These are phyloP conservation scores for Murraya koenigii DNA, from an alignment of 345 rosid species.

Conservation along the genomic window DNA sequence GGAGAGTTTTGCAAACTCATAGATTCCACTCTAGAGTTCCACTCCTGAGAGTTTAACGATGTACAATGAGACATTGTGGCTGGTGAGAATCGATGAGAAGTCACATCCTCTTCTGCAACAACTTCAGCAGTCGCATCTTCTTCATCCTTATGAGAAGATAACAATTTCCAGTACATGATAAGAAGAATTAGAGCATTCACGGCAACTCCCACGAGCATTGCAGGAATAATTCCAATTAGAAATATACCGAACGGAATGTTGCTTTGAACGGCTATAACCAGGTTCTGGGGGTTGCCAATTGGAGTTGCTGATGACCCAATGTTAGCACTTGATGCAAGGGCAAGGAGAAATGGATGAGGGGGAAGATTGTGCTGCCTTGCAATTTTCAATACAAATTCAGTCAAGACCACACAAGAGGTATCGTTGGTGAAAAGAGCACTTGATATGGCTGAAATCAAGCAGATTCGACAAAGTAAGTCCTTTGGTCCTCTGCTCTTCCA, in stretches of 20 bases:
- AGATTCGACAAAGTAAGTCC: constrained; percentile 67
- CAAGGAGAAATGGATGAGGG: constrained; percentile 74
- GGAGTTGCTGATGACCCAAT: constrained; percentile 88
- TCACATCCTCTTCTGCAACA: constrained; percentile 51
- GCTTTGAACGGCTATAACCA: constrained; percentile 75
- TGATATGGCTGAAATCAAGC: constrained; percentile 68
- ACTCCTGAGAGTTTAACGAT: constrained; percentile 44
- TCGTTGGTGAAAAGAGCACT: constrained; percentile 90
- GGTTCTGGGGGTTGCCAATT: constrained; percentile 87
- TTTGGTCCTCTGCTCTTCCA: constrained; percentile 75
- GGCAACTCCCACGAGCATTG: constrained; percentile 58
- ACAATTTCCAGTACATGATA: constrained; percentile 61
- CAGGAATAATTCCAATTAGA: constrained; percentile 58
- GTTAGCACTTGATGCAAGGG: constrained; percentile 83
- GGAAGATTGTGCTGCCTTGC: constrained; percentile 81
- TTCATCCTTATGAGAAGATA: constrained; percentile 59
- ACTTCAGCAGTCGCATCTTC: constrained; percentile 38
- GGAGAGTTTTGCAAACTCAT: constrained; percentile 24
- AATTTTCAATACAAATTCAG: constrained; percentile 76
- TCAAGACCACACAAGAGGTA: constrained; percentile 72
- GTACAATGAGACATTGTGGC: constrained; percentile 59
- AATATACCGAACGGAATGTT: constrained; percentile 59
- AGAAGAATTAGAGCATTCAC: constrained; percentile 61
- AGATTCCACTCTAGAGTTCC: constrained; percentile 37
- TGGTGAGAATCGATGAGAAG: constrained; percentile 65